Evolutionary conservation across 2,329 filamentous ascomycete species (phyloP), one percentile per base, ranked within the genome.

Genomic region (Sordariomycetes sp.): DNA sequence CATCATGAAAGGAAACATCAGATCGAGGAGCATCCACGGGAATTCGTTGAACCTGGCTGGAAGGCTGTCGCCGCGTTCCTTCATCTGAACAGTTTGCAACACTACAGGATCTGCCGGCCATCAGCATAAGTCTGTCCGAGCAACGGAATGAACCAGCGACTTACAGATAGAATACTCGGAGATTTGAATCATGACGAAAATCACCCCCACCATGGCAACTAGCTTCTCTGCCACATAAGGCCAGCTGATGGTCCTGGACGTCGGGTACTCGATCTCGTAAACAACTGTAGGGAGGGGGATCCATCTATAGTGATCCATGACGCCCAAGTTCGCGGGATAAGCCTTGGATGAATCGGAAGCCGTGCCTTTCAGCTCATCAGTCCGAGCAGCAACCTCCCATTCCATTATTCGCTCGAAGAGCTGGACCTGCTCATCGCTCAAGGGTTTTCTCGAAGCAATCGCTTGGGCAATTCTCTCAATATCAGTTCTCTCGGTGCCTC

Each of bases 141-240:
- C n/a, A n/a, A n/a, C n/a, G n/a, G n/a, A n/a, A n/a, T n/a, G n/a
- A 11, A 18, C 12, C 9, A 12, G 8, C 4, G 11, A 39, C 55
- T 39, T 34, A 61, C 59, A 87, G 43, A 88, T 86, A 47, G 75
- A 85, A 16, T 78, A 71, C 57, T 88, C 82, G 0, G 78, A 82
- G 33, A 88, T 67, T 50, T 86, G 75, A 41, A 86, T 80, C 84
- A 88, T 88, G 41, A 86, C 75, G 47, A 80, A 78, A 25, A 87
- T 73, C 36, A 84, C 66, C 6, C 83, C 83, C 38, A 87, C 72
- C 12, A 78, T 80, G 3, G 83, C 83, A 1, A 68, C 64, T 2
- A 68, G 59, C 54, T 88, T 88, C 54, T 88, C 83, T 6, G 70
- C 67, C 4, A 86, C 80, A 47, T 88, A 88, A 43, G 62, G 65